These are phyloP conservation scores for Saksenaea vasiformis DNA, from an alignment of 371 early-diverging fungal species.

Conservation along the genomic window DNA sequence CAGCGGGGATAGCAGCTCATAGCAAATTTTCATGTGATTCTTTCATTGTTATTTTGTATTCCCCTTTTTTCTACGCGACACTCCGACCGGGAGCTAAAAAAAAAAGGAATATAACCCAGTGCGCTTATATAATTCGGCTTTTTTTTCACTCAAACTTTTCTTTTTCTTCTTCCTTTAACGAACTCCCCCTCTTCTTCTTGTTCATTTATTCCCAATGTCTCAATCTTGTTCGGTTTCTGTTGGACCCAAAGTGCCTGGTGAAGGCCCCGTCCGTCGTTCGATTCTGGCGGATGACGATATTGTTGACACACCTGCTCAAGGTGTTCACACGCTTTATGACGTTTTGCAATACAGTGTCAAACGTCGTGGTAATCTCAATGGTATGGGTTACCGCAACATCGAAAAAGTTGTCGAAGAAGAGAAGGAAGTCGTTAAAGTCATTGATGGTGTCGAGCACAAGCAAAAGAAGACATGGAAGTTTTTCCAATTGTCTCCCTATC, in stretches of 20 bases:
- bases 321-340: constrained; percentile 71
- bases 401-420: constrained; percentile 71
- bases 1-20: neutral
- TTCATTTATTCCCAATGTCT: neutral
- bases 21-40: constrained; percentile 5
- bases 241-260: constrained; percentile 36
- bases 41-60: neutral
- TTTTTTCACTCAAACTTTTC: neutral
- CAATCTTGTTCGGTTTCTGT: constrained; percentile 12
- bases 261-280: constrained; percentile 54
- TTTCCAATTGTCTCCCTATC: constrained; percentile 69
- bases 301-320: constrained; percentile 51
- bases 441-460: constrained; percentile 63
- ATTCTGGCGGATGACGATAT: constrained; percentile 57
- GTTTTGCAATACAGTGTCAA: constrained; percentile 53
- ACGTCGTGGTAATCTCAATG: constrained; percentile 48
- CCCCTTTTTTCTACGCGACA: neutral
- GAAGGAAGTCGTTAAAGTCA: constrained; percentile 72
- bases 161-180: neutral
- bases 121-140: neutral
- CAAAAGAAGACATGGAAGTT: constrained; percentile 83
- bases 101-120: neutral
- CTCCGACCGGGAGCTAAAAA: constrained; percentile 7
- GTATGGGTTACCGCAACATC: constrained; percentile 70
- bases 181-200: neutral